Conservation (phyloP, 768 basidiomycete genomes). For the Podaxis sp. region DNA sequence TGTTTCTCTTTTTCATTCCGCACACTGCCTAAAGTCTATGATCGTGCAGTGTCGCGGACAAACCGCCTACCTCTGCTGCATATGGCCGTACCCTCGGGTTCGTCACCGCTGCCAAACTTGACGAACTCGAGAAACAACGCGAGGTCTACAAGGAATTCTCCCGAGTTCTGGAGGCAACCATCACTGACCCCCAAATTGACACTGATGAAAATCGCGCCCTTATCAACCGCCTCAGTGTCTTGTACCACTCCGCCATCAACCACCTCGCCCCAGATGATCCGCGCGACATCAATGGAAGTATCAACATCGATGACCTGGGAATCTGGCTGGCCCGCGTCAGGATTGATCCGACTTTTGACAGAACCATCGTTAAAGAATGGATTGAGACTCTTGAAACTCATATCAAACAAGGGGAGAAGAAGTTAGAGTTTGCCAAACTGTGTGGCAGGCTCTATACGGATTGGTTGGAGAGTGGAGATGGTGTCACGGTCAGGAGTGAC, state of each 20-base stretch:
- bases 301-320: slow-evolving; percentile 30
- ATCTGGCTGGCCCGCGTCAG: slow-evolving; percentile 39
- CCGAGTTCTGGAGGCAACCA: slow-evolving; percentile 26
- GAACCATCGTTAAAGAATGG: slow-evolving; percentile 34
- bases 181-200: too few species aligned
- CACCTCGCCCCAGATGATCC: background rate
- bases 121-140: slow-evolving; percentile 41
- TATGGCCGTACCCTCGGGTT: slow-evolving; percentile 29
- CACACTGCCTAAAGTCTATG: background rate
- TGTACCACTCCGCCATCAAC: background rate
- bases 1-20: background rate
- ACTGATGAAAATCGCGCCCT: background rate
- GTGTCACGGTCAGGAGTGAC: slow-evolving; percentile 23
- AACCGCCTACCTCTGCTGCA: slow-evolving; percentile 6
- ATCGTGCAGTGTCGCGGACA: background rate
- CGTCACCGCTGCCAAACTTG: slow-evolving; percentile 41
- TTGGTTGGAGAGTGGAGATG: slow-evolving; percentile 43
- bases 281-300: slow-evolving; percentile 20
- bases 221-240: background rate
- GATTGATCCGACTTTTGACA: slow-evolving; percentile 37
- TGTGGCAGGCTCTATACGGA: slow-evolving; percentile 43
- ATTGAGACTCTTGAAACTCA: slow-evolving; percentile 35
- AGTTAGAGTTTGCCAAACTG: slow-evolving; percentile 38
- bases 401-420: slow-evolving; percentile 31
- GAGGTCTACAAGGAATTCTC: slow-evolving; percentile 32